Evolutionary conservation across 2,329 filamentous ascomycete genomes (phyloP), one percentile per base, ranked within the genome.

Genomic region (Knufia petricola): DNA sequence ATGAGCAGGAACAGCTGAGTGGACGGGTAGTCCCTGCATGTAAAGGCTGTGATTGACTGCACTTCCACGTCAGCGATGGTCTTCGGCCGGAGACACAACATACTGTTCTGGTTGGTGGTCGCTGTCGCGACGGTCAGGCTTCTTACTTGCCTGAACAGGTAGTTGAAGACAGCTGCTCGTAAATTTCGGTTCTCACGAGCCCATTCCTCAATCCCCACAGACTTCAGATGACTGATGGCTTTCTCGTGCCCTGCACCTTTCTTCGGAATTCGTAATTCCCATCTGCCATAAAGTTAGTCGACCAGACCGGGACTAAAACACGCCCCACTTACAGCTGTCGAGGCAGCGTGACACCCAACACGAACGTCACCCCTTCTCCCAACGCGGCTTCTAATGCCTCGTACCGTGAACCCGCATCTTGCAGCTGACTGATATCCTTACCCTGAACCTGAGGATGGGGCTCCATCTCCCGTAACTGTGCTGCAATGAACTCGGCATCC

Each of bases 331-430:
- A 48, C 46, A 8, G 30, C 31, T 28, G 17, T 31, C 40, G 24
- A 4, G 46, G 30, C 28, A 31, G n/a, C 13, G 24, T 36, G 23
- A 40, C 19, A 3, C 46, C 46, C 15, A 48, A 23, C 10, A 48
- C 46, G 36, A 41, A 48, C 36, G 39, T 24, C 4, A 48, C 46
- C 20, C 46, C 46, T 30, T 48, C 12, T 3, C 46, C 46, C 34
- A 48, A 38, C 36, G 34, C 34, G 2, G 38, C 36, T 38, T 48
- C 46, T 28, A 48, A 28, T 36, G 28, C 39, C 26, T 41, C 39
- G 20, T 48, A 48, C 46, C 46, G 21, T 4, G 46, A 48, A 38
- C 46, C 46, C 1, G 46, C 46, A 40, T 48, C 46, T 15, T 40
- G 24, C 46, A 48, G 38, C 26, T 48, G 28, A 31, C 36, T 41